Base-by-base conservation (phyloP, 2,329 filamentous ascomycete genomes). In the Diaporthe caulivora region DNA sequence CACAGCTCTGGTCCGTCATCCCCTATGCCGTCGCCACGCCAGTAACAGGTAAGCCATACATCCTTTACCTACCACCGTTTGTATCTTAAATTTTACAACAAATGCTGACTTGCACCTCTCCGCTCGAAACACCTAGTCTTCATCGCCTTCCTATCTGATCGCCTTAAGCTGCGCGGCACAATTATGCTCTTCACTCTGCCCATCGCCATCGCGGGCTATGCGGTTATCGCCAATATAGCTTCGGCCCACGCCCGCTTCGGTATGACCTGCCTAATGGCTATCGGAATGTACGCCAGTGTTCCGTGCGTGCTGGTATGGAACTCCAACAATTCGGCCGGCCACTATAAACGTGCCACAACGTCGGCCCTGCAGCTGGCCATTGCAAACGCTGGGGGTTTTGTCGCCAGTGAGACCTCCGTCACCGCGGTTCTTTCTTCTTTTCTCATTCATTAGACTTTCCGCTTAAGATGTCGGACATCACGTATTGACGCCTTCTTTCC, bases 291-390 rank as follows among this genome's bases (percentile, higher is more conserved):
- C 78, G 85, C 86, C 58, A 89, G 88, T 54, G 90, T 92, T 0
- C 91, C 91, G 0, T 89, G 87, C 24, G 87, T 92, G 3, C 82
- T 93, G 13, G 91, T 88, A 1, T 93, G 91, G 91, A 88, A 91
- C 75, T 89, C 89, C 2, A 93, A 93, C 78, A 93, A 93, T 79
- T 91, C 88, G 0, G 90, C 91, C 0, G 91, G 89, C 0, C 92
- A 94, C 78, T 93, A 93, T 78, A 94, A 93, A 80, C 84, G 92
- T 18, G 92, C 92, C 0, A 93, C 92, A 0, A 92, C 91, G 0
- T 89, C 88, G 1, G 92, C 89, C 0, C 77, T 93, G 76, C 91
- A 93, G 80, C 83, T 93, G 34, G 88, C 89, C 1, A 89, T 93
- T 76, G 92, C 91, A 0, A 93, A 94, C 76, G 88, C 87, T 10